Conservation (phyloP, 2,329 filamentous ascomycete species). For the Dactylellina sp. region DNA sequence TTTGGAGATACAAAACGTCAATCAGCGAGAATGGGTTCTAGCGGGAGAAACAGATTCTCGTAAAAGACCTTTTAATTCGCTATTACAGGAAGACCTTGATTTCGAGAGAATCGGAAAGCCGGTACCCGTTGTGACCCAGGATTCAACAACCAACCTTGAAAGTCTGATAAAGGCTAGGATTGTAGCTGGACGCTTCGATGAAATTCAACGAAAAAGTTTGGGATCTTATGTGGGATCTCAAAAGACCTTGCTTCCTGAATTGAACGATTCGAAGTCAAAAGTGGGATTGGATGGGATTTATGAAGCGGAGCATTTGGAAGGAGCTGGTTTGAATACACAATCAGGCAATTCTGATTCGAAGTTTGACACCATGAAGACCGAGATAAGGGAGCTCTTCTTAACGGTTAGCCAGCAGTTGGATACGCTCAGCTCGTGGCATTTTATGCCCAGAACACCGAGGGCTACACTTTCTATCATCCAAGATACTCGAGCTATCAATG, state of each 20-base stretch:
- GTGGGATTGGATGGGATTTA: constrained; percentile 92
- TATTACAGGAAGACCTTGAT: constrained; percentile 93
- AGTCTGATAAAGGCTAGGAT: constrained; percentile 94
- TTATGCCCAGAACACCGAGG: constrained; percentile 86
- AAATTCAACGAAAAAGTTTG: constrained; percentile 75
- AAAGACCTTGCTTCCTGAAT: constrained; percentile 75
- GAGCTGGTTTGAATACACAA: constrained; percentile 80
- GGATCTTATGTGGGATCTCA: constrained; percentile 74
- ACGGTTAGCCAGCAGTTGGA: constrained; percentile 84
- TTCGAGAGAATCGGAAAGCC: constrained; percentile 97
- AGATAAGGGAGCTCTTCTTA: constrained; percentile 85
- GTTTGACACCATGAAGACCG: constrained; percentile 82
- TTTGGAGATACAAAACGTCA: constrained; percentile 87
- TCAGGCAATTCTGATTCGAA: constrained; percentile 73
- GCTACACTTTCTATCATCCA: constrained; percentile 86
- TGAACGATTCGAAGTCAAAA: constrained; percentile 88
- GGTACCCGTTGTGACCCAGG: constrained; percentile 90
- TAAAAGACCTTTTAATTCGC: constrained; percentile 87
- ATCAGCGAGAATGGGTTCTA: constrained; percentile 90
- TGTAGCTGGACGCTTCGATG: constrained; percentile 88
- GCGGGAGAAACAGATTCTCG: constrained; percentile 85
- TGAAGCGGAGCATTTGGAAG: constrained; percentile 88
- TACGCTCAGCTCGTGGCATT: constrained; percentile 91
- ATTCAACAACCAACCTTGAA: constrained; percentile 90
- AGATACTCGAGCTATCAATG: constrained; percentile 88